These are phyloP conservation scores for Cutaneotrichosporon spelunceum DNA, from an alignment of 1,284 basidiomycete species.

Conservation along the genomic window DNA sequence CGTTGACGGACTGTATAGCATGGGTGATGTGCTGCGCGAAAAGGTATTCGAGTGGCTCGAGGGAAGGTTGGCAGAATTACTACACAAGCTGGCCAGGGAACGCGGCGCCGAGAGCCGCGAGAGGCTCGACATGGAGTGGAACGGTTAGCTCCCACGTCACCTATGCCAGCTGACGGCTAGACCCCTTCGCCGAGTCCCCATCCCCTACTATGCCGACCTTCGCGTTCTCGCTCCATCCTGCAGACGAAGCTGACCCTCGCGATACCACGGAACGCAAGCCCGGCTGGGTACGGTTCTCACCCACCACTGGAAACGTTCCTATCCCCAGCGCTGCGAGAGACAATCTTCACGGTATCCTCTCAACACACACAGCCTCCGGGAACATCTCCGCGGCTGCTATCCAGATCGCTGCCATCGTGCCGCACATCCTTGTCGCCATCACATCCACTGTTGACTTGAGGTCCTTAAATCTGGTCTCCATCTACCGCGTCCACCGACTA, in stretches of 20 bases:
- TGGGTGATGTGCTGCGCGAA: slow-evolving; percentile 50
- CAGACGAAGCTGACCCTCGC: not conserved
- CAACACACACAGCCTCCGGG: slow-evolving; percentile 22
- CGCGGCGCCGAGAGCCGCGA: not conserved
- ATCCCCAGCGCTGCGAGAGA: slow-evolving; percentile 14
- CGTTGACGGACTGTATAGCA: slow-evolving; percentile 33
- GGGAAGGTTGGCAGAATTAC: slow-evolving; percentile 33
- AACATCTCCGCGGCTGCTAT: slow-evolving; percentile 18
- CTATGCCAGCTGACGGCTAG: slow-evolving; percentile 1
- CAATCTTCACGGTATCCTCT: slow-evolving; percentile 29
- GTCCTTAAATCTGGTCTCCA: slow-evolving; percentile 37
- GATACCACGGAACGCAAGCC: not conserved
- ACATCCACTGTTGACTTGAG: slow-evolving; percentile 33
- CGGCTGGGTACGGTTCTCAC: slow-evolving; percentile 39
- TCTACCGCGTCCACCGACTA: slow-evolving; percentile 60
- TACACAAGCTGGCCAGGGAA: slow-evolving; percentile 26
- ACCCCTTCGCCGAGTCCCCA: slow-evolving; percentile 15
- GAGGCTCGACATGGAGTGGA: slow-evolving; percentile 1
- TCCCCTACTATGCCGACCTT: slow-evolving; percentile 21
- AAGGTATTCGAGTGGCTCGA: slow-evolving; percentile 54
- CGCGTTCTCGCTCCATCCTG: slow-evolving; percentile 21
- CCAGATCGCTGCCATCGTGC: slow-evolving; percentile 31
- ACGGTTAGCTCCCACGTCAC: slow-evolving; percentile 8
- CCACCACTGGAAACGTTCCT: slow-evolving; percentile 17
- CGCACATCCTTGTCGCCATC: slow-evolving; percentile 34